These are phyloP conservation scores for Penicillium sclerotigenum DNA, from an alignment of 2,329 filamentous ascomycete genomes.

Conservation along the genomic window DNA sequence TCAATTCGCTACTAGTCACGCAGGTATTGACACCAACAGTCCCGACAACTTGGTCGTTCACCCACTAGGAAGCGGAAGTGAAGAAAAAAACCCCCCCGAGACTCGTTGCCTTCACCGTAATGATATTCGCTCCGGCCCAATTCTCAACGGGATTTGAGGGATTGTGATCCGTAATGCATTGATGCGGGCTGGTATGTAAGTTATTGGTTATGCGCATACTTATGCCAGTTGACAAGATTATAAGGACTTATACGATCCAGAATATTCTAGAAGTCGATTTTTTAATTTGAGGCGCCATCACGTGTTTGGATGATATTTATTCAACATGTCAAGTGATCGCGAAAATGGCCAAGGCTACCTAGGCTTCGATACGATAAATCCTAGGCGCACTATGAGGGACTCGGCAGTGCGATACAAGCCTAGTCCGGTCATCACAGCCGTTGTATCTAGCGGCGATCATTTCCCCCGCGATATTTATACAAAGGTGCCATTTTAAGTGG, in stretches of 20 bases:
- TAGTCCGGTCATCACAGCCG: not conserved
- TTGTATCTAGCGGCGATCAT: not conserved
- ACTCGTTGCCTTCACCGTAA: not conserved
- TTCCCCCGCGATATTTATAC: not conserved
- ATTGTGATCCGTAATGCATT: not conserved
- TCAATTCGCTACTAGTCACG: slow-evolving; percentile 1
- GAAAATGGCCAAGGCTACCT: not conserved
- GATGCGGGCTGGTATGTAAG: not conserved
- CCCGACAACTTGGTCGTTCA: slow-evolving; percentile 1
- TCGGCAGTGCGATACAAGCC: not conserved
- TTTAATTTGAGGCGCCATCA: not conserved
- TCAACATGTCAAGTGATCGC: not conserved
- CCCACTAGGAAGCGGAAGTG: not conserved
- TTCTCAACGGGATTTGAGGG: not conserved
- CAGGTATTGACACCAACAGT: not conserved
- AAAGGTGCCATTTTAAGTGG: not conserved
- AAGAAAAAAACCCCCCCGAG: not conserved
- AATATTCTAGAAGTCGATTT: not conserved
- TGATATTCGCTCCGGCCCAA: not conserved
- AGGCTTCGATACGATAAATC: not conserved
- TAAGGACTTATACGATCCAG: too few species aligned
- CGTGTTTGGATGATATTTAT: not conserved
- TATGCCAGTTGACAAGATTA: not conserved
- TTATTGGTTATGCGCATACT: not conserved
- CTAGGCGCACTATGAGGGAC: not conserved